phyloP scores from a whole-genome alignment of 2,329 filamentous ascomycete species.

The Ophiosphaerella korrae region DNA sequence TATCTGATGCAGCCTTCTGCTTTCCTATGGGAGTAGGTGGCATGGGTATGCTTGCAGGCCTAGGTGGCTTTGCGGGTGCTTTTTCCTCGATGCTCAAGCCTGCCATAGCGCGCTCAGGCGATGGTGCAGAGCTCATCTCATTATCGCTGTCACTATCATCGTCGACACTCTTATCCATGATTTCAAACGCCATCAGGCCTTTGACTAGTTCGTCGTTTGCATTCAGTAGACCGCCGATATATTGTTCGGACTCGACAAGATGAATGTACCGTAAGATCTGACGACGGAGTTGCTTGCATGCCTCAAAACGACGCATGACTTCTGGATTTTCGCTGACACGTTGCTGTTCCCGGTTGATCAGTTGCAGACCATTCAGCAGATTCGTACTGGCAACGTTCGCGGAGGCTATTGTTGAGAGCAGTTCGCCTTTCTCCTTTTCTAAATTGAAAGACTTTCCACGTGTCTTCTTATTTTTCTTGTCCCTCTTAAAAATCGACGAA shows the following conservation, averaged over 20 bases:
- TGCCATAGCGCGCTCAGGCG: conserved; percentile 51
- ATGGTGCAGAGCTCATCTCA: conserved; percentile 36
- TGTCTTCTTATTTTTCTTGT: conserved; percentile 58
- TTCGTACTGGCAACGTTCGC: conserved; percentile 91
- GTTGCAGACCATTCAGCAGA: conserved; percentile 82
- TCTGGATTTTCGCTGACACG: conserved; percentile 83
- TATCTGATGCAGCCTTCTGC: conserved; percentile 58
- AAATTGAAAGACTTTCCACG: conserved; percentile 75
- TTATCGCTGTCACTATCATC: conserved; percentile 69
- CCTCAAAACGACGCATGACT: conserved; percentile 78
- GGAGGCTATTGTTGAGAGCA: conserved; percentile 87
- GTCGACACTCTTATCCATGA: conserved; percentile 85
- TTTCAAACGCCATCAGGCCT: conserved; percentile 91
- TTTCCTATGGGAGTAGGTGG: conserved; percentile 38
- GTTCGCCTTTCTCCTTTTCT: conserved; percentile 82
- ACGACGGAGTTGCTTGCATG: conserved; percentile 81
- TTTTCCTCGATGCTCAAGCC: conserved; percentile 50
- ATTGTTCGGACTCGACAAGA: conserved; percentile 85
- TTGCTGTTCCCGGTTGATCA: conserved; percentile 87
- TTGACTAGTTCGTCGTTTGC: conserved; percentile 96
- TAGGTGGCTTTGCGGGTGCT: conserved; percentile 56
- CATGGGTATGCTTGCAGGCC: conserved; percentile 51
- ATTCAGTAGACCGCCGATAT: conserved; percentile 86
- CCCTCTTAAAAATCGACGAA: conserved; percentile 59
- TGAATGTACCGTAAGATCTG: conserved; percentile 93